A percentile compares a stretch with the other conserved stretches of the same genome.
Conservation (phyloP, 1,139 yeast genomes). For the Zygoascus hellenicus region DNA sequence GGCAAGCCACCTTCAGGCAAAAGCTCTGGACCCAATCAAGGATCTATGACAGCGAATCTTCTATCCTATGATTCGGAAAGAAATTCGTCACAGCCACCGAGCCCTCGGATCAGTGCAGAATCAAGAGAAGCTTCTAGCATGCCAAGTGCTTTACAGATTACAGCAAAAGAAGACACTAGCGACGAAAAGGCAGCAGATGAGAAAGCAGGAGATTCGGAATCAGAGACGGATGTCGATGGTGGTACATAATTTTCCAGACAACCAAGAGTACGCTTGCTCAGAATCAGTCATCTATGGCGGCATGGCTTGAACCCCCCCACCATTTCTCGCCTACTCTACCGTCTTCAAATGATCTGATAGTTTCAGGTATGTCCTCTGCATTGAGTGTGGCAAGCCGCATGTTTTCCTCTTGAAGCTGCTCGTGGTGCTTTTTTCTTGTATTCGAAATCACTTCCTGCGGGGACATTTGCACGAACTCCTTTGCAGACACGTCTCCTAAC, state of each 20-base stretch:
- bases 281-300: conserved; percentile 36
- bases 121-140: no score
- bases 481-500: conserved; percentile 15
- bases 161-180: not conserved
- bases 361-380: conserved; percentile 20
- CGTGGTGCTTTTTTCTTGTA: conserved; percentile 20
- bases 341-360: conserved; percentile 34
- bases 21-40: no score
- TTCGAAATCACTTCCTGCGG: conserved; percentile 21
- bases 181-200: not conserved
- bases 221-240: conserved; percentile 3
- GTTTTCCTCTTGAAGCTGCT: conserved; percentile 21
- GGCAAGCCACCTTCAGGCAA: not conserved
- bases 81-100: no score
- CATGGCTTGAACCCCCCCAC: conserved; percentile 45
- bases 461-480: conserved; percentile 19
- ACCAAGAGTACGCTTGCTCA: no score
- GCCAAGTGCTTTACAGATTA: not conserved
- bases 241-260: not conserved
- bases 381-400: conserved; percentile 22
- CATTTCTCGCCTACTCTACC: conserved; percentile 42
- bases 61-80: no score
- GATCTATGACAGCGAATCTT: no score
- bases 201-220: conserved; percentile 4
- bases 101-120: no score